Base-by-base conservation (phyloP, 345 rosid genomes). In the Trapa incisa region DNA sequence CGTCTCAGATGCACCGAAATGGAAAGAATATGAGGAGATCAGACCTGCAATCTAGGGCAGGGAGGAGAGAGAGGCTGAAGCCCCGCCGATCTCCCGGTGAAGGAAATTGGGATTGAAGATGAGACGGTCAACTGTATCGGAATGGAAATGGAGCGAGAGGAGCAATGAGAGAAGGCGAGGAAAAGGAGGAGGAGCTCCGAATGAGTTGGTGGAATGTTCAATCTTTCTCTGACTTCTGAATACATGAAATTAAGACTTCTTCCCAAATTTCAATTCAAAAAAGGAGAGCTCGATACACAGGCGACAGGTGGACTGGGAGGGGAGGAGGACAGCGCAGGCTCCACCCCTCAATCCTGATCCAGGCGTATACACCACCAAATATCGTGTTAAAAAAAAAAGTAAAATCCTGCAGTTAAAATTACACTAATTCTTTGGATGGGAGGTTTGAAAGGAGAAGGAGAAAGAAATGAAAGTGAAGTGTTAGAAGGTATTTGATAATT, bases 291-390 rank as follows among this genome's bases (percentile, higher is more conserved):
- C 60, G 6, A 22, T 35, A 53, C 7, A 53, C 33, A 53, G 76
- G 71, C 67, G 67, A 41, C 70, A 75, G 88, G 82, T 84, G 78
- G 86, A 22, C 29, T 22, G 29, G 29, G 29, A 22, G 29, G 29
- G 0, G 29, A 22, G 29, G 29, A 22, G 29, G 29, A 22, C 29
- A 22, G 29, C 29, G 29, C 29, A 22, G 29, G 29, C 29, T 22
- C 29, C 29, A 22, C 29, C 29, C 0, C 29, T 22, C 29, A 22
- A 22, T 22, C 29, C 29, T n/a, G n/a, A n/a, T n/a, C n/a, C n/a
- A n/a, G 0, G 29, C 29, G 29, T 22, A 22, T 22, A 22, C 29
- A 22, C 29, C 29, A 22, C 29, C 29, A 22, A 22, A 22, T 22
- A 22, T 22, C 29, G 29, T 22, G 29, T 22, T 22, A 22, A 22